Conservation (phyloP, 306 rosid genomes). For the Nissolia schottii region DNA sequence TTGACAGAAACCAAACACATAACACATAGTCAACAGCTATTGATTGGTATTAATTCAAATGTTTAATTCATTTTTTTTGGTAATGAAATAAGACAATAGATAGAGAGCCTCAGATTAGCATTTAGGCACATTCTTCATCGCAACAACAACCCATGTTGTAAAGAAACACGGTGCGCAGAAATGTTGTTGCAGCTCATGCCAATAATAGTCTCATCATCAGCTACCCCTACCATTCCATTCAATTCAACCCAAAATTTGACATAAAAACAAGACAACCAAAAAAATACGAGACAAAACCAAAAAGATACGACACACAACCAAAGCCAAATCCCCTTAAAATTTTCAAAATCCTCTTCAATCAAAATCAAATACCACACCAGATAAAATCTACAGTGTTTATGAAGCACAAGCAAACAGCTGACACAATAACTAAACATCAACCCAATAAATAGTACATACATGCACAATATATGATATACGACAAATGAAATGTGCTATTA, state of each 20-base stretch:
- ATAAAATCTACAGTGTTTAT: no score
- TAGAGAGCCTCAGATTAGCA: constrained; percentile 82
- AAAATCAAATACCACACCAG: not conserved
- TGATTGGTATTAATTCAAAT: no score
- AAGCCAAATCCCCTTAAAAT: not conserved
- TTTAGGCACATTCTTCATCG: constrained; percentile 70
- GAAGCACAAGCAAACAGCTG: no score
- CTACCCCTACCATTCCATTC: not conserved
- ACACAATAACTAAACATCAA: not conserved
- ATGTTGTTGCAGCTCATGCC: constrained; percentile 48
- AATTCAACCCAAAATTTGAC: not conserved
- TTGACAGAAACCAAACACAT: no score
- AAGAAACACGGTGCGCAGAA: constrained; percentile 51
- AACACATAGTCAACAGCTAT: no score
- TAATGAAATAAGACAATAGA: no score
- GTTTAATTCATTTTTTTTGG: no score
- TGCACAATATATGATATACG: no score
- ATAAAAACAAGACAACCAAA: not conserved
- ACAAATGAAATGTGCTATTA: not conserved
- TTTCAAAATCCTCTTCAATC: not conserved
- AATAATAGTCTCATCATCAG: constrained; percentile 37
- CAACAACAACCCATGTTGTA: constrained; percentile 50
- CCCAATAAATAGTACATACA: not conserved
- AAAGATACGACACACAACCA: not conserved
- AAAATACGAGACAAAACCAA: not conserved